Evolutionary conservation across 306 rosid species (phyloP).

Genomic region (Lablab purpureus): DNA sequence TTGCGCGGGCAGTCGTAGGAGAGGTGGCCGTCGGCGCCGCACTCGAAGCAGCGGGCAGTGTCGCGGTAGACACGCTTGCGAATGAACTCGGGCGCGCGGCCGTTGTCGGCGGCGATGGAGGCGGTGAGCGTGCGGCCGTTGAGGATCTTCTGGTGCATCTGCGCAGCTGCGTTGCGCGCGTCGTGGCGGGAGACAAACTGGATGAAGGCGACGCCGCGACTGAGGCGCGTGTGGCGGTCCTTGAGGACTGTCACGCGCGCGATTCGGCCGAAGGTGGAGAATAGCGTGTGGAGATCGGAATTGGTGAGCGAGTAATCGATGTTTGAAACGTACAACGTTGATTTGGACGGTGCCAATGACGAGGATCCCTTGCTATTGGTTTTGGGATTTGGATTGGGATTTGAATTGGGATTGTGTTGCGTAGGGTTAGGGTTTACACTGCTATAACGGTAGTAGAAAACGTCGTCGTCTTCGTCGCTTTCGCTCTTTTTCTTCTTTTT

Average conservation of each 20-base stretch:
- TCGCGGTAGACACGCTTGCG: slow-evolving; percentile 74
- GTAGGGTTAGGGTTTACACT: slow-evolving; percentile 16
- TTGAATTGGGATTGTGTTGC: background rate
- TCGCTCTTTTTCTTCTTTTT: slow-evolving; percentile 36
- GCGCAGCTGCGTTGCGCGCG: slow-evolving; percentile 58
- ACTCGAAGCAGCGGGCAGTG: slow-evolving; percentile 82
- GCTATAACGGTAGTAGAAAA: slow-evolving; percentile 76
- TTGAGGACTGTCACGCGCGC: slow-evolving; percentile 93
- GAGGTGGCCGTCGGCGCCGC: slow-evolving; percentile 79
- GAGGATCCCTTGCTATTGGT: background rate
- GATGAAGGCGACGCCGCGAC: slow-evolving; percentile 88
- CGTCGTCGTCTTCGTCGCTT: slow-evolving; percentile 78
- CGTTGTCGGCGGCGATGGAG: slow-evolving; percentile 87
- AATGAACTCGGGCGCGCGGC: slow-evolving; percentile 87
- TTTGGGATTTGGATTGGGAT: background rate
- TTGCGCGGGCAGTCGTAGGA: slow-evolving; percentile 86
- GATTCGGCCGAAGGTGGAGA: slow-evolving; percentile 80
- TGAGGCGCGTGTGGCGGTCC: slow-evolving; percentile 81
- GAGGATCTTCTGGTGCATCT: slow-evolving; percentile 72
- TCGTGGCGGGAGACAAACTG: slow-evolving; percentile 82
- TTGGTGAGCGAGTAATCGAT: slow-evolving; percentile 83
- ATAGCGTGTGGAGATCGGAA: slow-evolving; percentile 92
- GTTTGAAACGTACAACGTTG: slow-evolving; percentile 84
- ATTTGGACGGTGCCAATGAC: slow-evolving; percentile 81
- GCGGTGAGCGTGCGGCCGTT: slow-evolving; percentile 76